A percentile compares a stretch with the other conserved stretches of the same genome.
Evolutionary conservation across 2,329 filamentous ascomycete genomes (phyloP).

Genomic region (Penicillium sp.): DNA sequence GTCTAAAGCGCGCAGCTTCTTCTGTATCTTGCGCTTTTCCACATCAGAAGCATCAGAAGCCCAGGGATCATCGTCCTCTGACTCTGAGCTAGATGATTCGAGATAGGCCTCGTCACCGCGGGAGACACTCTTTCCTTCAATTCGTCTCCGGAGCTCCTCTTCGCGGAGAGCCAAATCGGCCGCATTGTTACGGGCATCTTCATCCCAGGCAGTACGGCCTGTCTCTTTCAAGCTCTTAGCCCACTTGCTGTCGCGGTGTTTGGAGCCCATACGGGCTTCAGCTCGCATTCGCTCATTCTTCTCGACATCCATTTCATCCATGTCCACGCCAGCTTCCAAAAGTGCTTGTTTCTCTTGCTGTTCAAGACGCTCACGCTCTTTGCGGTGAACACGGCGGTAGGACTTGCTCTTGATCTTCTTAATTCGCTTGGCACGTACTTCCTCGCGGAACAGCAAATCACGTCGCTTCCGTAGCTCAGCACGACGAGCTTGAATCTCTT

Average conservation of each 20-base stretch:
- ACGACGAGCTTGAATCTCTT: constrained; percentile 69
- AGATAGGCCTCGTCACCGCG: constrained; percentile 60
- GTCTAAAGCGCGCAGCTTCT: constrained; percentile 50
- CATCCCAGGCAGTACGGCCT: constrained; percentile 82
- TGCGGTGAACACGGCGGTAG: constrained; percentile 88
- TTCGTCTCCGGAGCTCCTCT: constrained; percentile 75
- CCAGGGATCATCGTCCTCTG: constrained; percentile 59
- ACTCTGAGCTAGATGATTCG: constrained; percentile 59
- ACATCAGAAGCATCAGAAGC: constrained; percentile 48
- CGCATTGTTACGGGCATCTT: constrained; percentile 74
- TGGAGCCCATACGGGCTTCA: constrained; percentile 78
- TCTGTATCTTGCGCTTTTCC: constrained; percentile 37
- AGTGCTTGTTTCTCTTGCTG: constrained; percentile 59
- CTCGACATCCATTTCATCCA: constrained; percentile 65
- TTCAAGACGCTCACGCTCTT: constrained; percentile 63
- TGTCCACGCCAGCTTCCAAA: constrained; percentile 58
- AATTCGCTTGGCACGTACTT: constrained; percentile 83
- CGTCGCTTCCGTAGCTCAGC: constrained; percentile 75
- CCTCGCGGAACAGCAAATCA: constrained; percentile 84
- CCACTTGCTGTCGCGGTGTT: constrained; percentile 89
- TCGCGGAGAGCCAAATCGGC: constrained; percentile 79
- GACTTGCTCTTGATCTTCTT: constrained; percentile 99
- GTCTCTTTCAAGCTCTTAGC: constrained; percentile 78
- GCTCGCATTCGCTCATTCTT: constrained; percentile 72
- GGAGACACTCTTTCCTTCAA: constrained; percentile 68